These are phyloP conservation scores for Globisporangium recalcitrans DNA, from an alignment of 352 stramenopile genomes.

Conservation along the genomic window DNA sequence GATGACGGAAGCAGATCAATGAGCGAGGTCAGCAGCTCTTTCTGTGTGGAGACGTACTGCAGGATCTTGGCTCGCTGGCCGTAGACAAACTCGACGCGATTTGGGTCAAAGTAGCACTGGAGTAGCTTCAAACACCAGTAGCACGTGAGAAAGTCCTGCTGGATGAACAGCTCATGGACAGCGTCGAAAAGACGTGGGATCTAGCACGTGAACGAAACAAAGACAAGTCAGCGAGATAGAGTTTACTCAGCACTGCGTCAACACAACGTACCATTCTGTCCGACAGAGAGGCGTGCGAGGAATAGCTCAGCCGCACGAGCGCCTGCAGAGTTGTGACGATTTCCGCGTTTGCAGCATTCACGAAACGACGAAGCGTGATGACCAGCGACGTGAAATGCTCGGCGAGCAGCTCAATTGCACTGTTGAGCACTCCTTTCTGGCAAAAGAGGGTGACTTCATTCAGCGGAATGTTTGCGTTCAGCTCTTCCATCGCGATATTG, in stretches of 20 bases:
- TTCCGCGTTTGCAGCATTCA: conserved; percentile 28
- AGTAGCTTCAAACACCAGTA: conserved; percentile 70
- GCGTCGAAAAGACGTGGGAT: conserved; percentile 46
- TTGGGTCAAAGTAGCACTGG: conserved; percentile 56
- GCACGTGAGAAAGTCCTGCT: conserved; percentile 51
- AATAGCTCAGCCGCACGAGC: conserved; percentile 40
- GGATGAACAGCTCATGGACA: conserved; percentile 47
- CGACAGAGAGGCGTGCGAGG: conserved; percentile 35
- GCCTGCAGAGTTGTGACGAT: conserved; percentile 46
- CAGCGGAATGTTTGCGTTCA: conserved; percentile 48
- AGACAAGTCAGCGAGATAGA: neutral
- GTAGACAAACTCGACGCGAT: conserved; percentile 22
- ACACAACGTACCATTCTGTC: conserved; percentile 28
- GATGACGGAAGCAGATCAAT: conserved; percentile 50
- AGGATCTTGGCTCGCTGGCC: conserved; percentile 49
- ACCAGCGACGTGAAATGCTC: conserved; percentile 38
- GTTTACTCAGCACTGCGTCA: neutral
- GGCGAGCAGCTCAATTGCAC: conserved; percentile 40
- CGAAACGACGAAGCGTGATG: conserved; percentile 29
- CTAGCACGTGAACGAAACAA: conserved; percentile 18
- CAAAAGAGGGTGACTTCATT: conserved; percentile 31
- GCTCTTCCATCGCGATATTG: conserved; percentile 42
- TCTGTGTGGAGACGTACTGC: conserved; percentile 50
- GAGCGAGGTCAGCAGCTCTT: conserved; percentile 38
- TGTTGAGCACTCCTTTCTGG: conserved; percentile 35